These are phyloP conservation scores for Stereocaulon alpinum DNA, from an alignment of 495 filamentous ascomycete genomes.

Conservation along the genomic window DNA sequence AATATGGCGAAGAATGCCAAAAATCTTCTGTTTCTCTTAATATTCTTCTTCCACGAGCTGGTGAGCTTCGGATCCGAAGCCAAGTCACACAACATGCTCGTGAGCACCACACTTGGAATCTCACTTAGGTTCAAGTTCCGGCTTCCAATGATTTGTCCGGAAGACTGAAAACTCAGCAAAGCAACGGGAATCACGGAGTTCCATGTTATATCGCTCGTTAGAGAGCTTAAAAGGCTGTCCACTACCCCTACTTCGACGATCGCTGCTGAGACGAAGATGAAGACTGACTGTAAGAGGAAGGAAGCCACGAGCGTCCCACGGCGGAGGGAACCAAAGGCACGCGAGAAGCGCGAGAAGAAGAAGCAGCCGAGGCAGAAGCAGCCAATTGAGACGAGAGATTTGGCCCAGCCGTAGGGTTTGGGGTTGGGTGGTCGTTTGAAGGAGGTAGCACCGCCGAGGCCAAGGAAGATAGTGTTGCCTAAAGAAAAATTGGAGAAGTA, in stretches of 20 bases:
- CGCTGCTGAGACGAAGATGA: conserved; percentile 48
- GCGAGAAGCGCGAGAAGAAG: conserved; percentile 33
- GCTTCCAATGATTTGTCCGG: conserved; percentile 56
- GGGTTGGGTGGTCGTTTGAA: conserved; percentile 28
- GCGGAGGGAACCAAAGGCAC: conserved; percentile 30
- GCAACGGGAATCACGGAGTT: conserved; percentile 45
- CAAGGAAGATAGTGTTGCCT: conserved; percentile 59
- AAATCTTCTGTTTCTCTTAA: conserved; percentile 53
- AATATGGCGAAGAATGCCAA: conserved; percentile 47
- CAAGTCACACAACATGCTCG: conserved; percentile 59
- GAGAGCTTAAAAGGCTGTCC: conserved; percentile 23
- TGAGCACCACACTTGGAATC: conserved; percentile 65
- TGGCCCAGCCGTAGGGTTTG: conserved; percentile 53
- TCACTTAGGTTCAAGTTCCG: conserved; percentile 55
- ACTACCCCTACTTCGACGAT: conserved; percentile 43
- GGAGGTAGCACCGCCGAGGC: conserved; percentile 45
- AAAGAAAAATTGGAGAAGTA: background rate
- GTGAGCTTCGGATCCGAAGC: conserved; percentile 48
- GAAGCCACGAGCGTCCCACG: conserved; percentile 44
- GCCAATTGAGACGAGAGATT: conserved; percentile 48
- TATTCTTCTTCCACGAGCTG: conserved; percentile 38
- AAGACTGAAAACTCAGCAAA: conserved; percentile 60
- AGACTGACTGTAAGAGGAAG: conserved; percentile 46
- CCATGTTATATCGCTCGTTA: conserved; percentile 27
- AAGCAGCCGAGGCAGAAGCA: conserved; percentile 48